phyloP scores from a whole-genome alignment of 257 asterid species.

The Solanum habrochaites region DNA sequence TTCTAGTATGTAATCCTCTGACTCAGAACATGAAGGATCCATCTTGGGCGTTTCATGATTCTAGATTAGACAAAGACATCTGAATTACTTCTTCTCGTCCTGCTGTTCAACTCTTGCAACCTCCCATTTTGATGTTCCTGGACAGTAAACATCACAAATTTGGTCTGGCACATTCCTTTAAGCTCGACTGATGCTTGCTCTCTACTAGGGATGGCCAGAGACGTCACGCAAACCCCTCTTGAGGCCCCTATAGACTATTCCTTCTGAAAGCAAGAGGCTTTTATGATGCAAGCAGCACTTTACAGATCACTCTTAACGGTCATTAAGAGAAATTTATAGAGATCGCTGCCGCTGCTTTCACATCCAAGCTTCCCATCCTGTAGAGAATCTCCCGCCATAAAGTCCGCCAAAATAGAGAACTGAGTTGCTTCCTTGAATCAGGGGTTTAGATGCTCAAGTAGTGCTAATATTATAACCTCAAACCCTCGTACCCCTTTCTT shows the following conservation, averaged over 20 bases:
- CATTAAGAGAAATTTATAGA: background rate
- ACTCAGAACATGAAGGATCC: background rate
- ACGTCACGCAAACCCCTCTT: constrained; percentile 67
- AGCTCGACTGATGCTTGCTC: constrained; percentile 74
- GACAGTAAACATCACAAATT: constrained; percentile 49
- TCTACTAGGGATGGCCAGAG: constrained; percentile 69
- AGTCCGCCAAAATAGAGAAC: constrained; percentile 14
- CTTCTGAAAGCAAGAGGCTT: background rate
- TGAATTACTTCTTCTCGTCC: constrained; percentile 33
- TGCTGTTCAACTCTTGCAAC: constrained; percentile 27
- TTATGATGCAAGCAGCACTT: background rate
- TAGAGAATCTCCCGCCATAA: constrained; percentile 48
- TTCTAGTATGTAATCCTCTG: constrained; percentile 31
- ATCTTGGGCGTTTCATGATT: background rate
- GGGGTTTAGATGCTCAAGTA: constrained; percentile 35
- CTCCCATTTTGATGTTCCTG: constrained; percentile 41
- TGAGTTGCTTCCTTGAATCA: constrained; percentile 20
- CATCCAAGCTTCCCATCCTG: background rate
- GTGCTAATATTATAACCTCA: constrained; percentile 53
- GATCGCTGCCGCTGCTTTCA: background rate
- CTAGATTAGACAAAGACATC: constrained; percentile 34
- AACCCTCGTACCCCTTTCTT: too few relatives aligned
- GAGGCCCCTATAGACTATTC: constrained; percentile 60
- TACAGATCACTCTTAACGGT: background rate
- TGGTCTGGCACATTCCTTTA: constrained; percentile 73